phyloP scores from a whole-genome alignment of 164 flowering plant species.

The Santalum album region DNA sequence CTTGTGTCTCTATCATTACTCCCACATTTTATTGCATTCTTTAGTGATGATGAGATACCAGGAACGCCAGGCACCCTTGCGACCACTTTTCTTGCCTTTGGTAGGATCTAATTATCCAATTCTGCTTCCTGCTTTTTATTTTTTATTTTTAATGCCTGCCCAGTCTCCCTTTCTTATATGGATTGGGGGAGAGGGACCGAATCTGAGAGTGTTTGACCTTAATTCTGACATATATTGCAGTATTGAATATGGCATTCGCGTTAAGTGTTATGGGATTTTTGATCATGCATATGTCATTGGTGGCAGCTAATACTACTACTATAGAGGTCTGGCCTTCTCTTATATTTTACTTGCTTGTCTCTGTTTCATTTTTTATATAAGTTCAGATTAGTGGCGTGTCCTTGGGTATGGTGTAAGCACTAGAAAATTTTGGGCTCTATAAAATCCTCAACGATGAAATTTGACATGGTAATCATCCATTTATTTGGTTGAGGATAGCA shows the following conservation, averaged over 20 bases:
- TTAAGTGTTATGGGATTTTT: slow-evolving; percentile 89
- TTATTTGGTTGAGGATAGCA: too few relatives aligned
- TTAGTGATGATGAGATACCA: slow-evolving; percentile 84
- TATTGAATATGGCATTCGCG: slow-evolving; percentile 88
- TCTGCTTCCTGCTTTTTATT: background rate
- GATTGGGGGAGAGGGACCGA: too few relatives aligned
- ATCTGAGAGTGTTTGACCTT: too few relatives aligned
- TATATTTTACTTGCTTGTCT: background rate
- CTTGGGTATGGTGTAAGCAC: too few relatives aligned
- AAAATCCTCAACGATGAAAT: too few relatives aligned
- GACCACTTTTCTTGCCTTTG: slow-evolving; percentile 92
- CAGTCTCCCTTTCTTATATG: too few relatives aligned
- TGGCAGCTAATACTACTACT: slow-evolving; percentile 85
- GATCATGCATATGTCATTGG: slow-evolving; percentile 91
- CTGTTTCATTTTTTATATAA: too few relatives aligned
- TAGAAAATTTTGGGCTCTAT: too few relatives aligned
- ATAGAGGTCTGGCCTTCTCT: slow-evolving; percentile 99
- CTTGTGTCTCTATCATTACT: slow-evolving; percentile 73
- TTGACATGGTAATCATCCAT: too few relatives aligned
- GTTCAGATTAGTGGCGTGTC: too few relatives aligned
- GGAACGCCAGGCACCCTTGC: slow-evolving; percentile 94
- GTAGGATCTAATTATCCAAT: slow-evolving; percentile 28
- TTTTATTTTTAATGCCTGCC: too few relatives aligned
- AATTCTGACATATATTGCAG: slow-evolving; percentile 47
- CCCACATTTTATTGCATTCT: slow-evolving; percentile 90